Conservation (phyloP, 2,329 filamentous ascomycete species). For the Fusarium lyarnte region DNA sequence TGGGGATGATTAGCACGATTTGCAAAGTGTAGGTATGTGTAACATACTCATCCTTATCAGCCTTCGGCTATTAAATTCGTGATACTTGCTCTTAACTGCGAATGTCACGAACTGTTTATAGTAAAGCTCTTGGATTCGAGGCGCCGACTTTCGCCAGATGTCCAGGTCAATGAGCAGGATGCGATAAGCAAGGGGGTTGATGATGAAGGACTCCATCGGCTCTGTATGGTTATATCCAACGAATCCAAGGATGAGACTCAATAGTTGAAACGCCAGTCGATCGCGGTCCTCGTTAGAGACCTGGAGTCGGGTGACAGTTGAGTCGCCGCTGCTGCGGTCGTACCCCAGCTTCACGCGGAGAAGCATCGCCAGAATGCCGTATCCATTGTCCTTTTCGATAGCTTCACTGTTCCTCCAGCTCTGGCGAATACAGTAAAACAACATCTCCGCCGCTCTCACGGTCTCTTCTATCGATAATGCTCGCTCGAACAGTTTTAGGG, state of each 20-base stretch:
- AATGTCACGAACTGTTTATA: slow-evolving; percentile 93
- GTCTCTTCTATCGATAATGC: slow-evolving; percentile 76
- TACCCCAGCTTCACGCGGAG: slow-evolving; percentile 83
- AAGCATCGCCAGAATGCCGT: slow-evolving; percentile 85
- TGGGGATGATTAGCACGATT: slow-evolving; percentile 49
- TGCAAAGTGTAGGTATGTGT: neutral
- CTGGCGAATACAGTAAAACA: slow-evolving; percentile 85
- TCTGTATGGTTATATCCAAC: slow-evolving; percentile 86
- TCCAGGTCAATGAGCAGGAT: slow-evolving; percentile 92
- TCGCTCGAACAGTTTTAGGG: slow-evolving; percentile 84
- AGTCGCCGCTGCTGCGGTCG: slow-evolving; percentile 47
- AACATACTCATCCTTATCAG: slow-evolving; percentile 87
- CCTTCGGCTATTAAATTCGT: slow-evolving; percentile 89
- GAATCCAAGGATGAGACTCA: slow-evolving; percentile 83
- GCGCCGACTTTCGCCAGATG: slow-evolving; percentile 84
- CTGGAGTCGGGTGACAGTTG: slow-evolving; percentile 50
- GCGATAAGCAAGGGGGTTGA: slow-evolving; percentile 94
- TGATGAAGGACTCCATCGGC: slow-evolving; percentile 89
- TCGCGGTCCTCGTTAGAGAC: slow-evolving; percentile 65
- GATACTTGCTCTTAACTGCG: slow-evolving; percentile 88
- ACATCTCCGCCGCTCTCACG: slow-evolving; percentile 79
- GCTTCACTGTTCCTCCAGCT: slow-evolving; percentile 99
- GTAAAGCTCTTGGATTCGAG: slow-evolving; percentile 84
- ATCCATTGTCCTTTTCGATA: slow-evolving; percentile 96
- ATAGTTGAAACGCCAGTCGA: slow-evolving; percentile 67